phyloP scores from a whole-genome alignment of 1,284 basidiomycete species.

The Cystobasidium slooffiae region DNA sequence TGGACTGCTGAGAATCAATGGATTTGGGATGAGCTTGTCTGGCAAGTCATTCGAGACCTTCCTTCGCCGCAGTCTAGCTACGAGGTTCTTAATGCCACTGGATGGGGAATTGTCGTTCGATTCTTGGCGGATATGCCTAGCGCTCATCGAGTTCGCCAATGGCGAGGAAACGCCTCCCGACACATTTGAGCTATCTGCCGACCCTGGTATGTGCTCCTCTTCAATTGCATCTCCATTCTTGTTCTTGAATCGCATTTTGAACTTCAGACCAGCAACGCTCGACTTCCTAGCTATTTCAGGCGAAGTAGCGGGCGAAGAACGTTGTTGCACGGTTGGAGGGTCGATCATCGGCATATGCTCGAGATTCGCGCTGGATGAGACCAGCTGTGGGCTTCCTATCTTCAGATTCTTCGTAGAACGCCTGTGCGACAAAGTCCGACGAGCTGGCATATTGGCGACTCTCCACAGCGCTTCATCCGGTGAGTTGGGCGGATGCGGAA shows the following conservation, averaged over 20 bases:
- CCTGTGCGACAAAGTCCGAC: conserved; percentile 20
- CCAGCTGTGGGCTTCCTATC: conserved; percentile 29
- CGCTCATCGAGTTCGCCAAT: not conserved
- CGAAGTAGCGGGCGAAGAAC: not conserved
- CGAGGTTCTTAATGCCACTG: conserved; percentile 22
- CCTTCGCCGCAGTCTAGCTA: conserved; percentile 31
- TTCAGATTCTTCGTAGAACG: conserved; percentile 33
- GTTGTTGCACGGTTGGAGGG: not conserved
- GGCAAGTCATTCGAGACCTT: conserved; percentile 27
- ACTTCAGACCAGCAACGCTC: conserved; percentile 28
- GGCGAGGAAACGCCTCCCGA: conserved; percentile 13
- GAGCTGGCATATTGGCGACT: conserved; percentile 20
- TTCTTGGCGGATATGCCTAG: not conserved
- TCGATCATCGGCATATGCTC: conserved; percentile 38
- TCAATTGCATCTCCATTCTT: not conserved
- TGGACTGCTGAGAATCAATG: conserved; percentile 15
- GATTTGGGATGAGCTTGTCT: conserved; percentile 16
- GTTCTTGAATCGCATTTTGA: conserved; percentile 38
- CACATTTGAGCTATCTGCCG: conserved; percentile 2
- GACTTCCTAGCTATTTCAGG: conserved; percentile 31
- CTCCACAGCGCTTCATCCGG: conserved; percentile 22
- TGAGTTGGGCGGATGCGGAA: conserved; percentile 8
- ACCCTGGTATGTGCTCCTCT: not conserved
- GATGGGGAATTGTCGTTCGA: conserved; percentile 3
- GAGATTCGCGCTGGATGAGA: conserved; percentile 38